Evolutionary conservation across 2,329 filamentous ascomycete species (phyloP).

Genomic region (Septoria petroselini): DNA sequence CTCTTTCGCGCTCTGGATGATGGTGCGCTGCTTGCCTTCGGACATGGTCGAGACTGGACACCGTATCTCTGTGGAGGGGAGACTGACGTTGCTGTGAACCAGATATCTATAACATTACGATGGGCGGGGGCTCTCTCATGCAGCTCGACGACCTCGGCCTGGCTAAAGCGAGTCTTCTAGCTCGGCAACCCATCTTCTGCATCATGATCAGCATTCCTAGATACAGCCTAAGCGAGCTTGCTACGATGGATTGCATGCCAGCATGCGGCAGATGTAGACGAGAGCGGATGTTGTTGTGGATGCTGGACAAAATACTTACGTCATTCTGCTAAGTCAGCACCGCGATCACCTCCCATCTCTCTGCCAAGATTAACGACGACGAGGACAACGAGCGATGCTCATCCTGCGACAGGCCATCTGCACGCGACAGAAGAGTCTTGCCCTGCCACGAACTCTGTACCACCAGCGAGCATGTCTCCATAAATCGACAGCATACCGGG

Average conservation of each 20-base stretch:
- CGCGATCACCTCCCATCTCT: not conserved
- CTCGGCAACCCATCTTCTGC: too few species aligned
- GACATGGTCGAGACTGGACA: constrained; percentile 17
- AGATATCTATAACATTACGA: too few species aligned
- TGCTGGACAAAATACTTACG: not conserved
- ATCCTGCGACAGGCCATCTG: not conserved
- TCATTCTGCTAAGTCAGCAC: not conserved
- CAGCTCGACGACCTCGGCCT: too few species aligned
- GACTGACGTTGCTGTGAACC: too few species aligned
- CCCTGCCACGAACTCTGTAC: too few species aligned
- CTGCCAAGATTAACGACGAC: not conserved
- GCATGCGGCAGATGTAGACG: too few species aligned
- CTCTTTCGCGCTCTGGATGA: constrained; percentile 26
- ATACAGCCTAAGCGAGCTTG: too few species aligned
- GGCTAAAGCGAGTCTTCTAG: too few species aligned
- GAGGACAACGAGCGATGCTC: constrained; percentile 9
- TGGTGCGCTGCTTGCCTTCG: constrained; percentile 22
- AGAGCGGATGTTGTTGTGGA: too few species aligned
- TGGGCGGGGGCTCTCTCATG: too few species aligned
- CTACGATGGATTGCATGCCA: too few species aligned
- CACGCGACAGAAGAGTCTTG: not conserved
- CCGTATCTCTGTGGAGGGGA: not conserved
- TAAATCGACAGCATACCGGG: not conserved
- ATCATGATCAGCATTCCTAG: too few species aligned
- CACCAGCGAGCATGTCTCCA: not conserved